Conservation (phyloP, 495 filamentous ascomycete genomes). For the Hyphodiscus hymeniophilus region DNA sequence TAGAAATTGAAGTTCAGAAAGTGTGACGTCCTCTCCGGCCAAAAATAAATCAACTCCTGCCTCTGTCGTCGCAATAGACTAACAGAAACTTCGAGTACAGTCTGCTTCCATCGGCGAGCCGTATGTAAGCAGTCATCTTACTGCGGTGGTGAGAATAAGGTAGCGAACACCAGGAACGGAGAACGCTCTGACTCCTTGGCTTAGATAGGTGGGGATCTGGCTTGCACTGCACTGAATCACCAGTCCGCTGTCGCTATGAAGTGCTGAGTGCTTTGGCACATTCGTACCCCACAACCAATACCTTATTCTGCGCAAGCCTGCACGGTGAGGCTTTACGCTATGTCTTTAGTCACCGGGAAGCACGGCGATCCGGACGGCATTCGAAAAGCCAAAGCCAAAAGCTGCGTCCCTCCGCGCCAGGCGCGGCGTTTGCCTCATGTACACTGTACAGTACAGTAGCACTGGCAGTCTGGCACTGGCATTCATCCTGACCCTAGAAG, state of each 20-base stretch:
- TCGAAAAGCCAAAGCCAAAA: neutral
- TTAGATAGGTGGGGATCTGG: slow-evolving; percentile 8
- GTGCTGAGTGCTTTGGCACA: neutral
- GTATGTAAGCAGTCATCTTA: no score
- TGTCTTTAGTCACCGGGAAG: slow-evolving; percentile 9
- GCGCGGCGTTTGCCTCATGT: no score
- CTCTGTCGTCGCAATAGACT: no score
- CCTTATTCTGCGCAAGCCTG: neutral
- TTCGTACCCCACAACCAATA: neutral
- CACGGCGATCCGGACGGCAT: slow-evolving; percentile 12
- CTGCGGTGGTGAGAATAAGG: slow-evolving; percentile 22
- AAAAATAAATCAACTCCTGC: no score
- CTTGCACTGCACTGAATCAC: no score
- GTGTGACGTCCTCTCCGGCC: no score
- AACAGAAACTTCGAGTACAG: no score
- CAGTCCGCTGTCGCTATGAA: neutral
- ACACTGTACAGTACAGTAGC: no score
- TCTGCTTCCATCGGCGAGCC: no score
- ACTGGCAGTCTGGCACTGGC: no score
- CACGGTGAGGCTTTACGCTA: slow-evolving; percentile 1
- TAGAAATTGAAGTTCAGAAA: no score
- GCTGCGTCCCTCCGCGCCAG: neutral
- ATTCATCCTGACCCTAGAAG: no score
- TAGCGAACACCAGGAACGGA: slow-evolving; percentile 6
- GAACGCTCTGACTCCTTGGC: neutral